phyloP scores from a whole-genome alignment of 2,329 filamentous ascomycete genomes.

The Aspergillus quadricinctus region DNA sequence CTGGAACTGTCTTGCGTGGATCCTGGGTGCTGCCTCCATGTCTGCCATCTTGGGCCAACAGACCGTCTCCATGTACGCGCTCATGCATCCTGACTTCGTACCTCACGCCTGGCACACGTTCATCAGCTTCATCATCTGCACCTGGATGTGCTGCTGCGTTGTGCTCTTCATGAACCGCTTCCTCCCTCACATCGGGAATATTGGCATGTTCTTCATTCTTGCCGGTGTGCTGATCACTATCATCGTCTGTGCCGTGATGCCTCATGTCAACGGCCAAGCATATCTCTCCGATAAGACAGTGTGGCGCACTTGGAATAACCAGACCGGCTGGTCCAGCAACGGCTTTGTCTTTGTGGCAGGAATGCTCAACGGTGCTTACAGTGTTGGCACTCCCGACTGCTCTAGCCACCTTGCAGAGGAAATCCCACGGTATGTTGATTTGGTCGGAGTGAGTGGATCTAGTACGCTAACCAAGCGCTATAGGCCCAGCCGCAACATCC shows the following conservation, averaged over 20 bases:
- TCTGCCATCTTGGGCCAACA: conserved; percentile 57
- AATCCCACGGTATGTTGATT: conserved; percentile 43
- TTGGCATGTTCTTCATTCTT: conserved; percentile 54
- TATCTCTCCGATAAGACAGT: conserved; percentile 52
- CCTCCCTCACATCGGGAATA: conserved; percentile 50
- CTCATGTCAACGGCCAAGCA: conserved; percentile 34
- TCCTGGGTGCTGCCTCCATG: conserved; percentile 59
- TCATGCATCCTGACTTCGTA: conserved; percentile 53
- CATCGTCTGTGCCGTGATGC: conserved; percentile 53
- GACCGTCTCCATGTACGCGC: conserved; percentile 56
- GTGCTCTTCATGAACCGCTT: conserved; percentile 55
- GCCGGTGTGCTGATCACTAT: conserved; percentile 52
- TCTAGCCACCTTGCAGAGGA: conserved; percentile 64
- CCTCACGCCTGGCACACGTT: conserved; percentile 57
- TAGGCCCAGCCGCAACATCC: conserved; percentile 42
- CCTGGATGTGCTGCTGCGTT: conserved; percentile 50
- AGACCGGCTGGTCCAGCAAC: conserved; percentile 42
- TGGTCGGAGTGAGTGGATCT: background rate
- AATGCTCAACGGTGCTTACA: conserved; percentile 66
- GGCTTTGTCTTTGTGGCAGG: conserved; percentile 63
- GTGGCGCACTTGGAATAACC: conserved; percentile 53
- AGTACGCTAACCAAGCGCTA: conserved; percentile 6
- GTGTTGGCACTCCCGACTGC: conserved; percentile 63
- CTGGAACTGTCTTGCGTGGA: conserved; percentile 50
- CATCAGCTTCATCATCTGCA: conserved; percentile 53